phyloP scores from a whole-genome alignment of 768 basidiomycete species.

The Mycena epipterygia region DNA sequence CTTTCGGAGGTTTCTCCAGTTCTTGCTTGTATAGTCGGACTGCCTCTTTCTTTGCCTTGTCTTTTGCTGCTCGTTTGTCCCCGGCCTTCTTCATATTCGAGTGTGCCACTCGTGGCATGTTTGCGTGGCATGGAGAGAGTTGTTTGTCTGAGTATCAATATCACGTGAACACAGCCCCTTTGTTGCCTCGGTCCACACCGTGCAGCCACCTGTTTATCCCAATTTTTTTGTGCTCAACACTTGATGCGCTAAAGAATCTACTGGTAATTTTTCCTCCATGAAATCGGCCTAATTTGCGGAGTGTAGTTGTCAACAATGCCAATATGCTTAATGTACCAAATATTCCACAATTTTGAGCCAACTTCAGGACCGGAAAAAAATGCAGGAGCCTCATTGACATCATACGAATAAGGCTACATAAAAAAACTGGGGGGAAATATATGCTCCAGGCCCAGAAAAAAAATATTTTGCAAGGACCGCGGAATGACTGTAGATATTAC shows the following conservation, averaged over 20 bases:
- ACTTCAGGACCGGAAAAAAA: background rate
- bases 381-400: background rate
- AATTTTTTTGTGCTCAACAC: background rate
- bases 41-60: too few species aligned
- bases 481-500: conserved; percentile 1
- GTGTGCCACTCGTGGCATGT: too few species aligned
- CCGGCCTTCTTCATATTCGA: too few species aligned
- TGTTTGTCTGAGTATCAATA: too few species aligned
- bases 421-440: background rate
- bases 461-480: background rate
- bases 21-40: background rate
- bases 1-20: background rate
- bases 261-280: background rate
- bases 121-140: too few species aligned
- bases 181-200: background rate
- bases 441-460: background rate
- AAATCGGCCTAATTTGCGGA: background rate
- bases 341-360: background rate
- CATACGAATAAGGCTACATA: background rate
- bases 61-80: too few species aligned
- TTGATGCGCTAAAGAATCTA: background rate
- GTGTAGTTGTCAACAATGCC: background rate
- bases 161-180: background rate
- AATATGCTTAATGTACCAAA: background rate
- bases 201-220: background rate